Evolutionary conservation across 805 yeast species (phyloP).

Genomic region (Zygosaccharomyces gambellarensis): DNA sequence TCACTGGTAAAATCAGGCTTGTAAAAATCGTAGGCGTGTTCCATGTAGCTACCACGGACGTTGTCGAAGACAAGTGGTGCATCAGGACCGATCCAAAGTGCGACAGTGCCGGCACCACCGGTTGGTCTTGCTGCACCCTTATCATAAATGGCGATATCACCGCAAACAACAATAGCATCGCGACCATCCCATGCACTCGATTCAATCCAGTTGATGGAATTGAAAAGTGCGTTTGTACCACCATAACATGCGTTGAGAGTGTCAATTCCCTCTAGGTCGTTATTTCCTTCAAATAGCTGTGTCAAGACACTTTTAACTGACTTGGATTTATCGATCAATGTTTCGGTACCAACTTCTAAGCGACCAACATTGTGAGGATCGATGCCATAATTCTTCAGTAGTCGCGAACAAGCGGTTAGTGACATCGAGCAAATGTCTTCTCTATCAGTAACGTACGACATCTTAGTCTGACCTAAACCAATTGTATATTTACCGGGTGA

Average conservation of each 20-base stretch:
- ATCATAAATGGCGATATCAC: conserved; percentile 96
- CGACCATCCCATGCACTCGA: conserved; percentile 97
- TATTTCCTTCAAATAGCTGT: conserved; percentile 86
- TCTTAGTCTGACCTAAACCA: conserved; percentile 97
- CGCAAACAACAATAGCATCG: conserved; percentile 93
- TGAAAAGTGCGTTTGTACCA: conserved; percentile 92
- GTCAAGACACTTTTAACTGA: conserved; percentile 92
- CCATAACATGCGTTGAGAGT: conserved; percentile 98
- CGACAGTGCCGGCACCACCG: conserved; percentile 98
- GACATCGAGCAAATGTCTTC: conserved; percentile 94
- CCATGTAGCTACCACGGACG: conserved; percentile 88
- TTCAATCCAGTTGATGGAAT: conserved; percentile 93
- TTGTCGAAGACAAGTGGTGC: conserved; percentile 93
- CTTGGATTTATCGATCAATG: conserved; percentile 93
- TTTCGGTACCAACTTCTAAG: conserved; percentile 97
- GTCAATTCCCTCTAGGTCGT: conserved; percentile 93
- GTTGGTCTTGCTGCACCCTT: conserved; percentile 99
- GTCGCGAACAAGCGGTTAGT: conserved; percentile 77
- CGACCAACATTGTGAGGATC: conserved; percentile 83
- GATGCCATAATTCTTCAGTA: conserved; percentile 74
- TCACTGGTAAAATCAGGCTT: conserved; percentile 96
- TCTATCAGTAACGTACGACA: conserved; percentile 95
- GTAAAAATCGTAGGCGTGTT: conserved; percentile 96
- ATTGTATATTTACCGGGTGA: conserved; percentile 95
- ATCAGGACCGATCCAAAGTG: conserved; percentile 91